Base-by-base conservation (phyloP, 139 green algal genomes). In the Pleodorina starrii region DNA sequence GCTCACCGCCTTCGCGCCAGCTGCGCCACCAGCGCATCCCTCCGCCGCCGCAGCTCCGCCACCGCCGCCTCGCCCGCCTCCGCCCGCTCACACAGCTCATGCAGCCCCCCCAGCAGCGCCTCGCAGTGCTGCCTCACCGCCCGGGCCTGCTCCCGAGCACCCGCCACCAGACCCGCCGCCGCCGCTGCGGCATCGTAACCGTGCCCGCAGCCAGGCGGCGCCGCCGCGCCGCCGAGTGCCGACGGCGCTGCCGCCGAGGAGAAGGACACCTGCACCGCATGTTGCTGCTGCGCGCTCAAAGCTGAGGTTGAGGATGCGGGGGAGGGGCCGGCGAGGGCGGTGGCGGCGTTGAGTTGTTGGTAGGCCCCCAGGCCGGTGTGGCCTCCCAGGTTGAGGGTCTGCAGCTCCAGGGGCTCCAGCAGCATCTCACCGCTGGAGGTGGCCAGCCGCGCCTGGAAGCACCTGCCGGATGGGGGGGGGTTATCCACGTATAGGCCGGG, bases 351-450 rank as follows among this genome's bases (percentile, higher is more conserved):
- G 63, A 92, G 76, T 75, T 77, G 21, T 17, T 72, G 38, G 63
- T 90, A 92, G n/a, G 78, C 50, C 19, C 57, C 59, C 66, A 80
- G 76, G 12, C 84, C 88, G 19, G 88, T 83, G 50, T 60, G 68
- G 4, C 50, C 60, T 1, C 84, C 84, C 6, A 92, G 51, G 75
- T 92, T 92, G 29, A 80, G 82, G 7, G 88, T 71, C 29, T 46
- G 36, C 25, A 92, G 48, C 69, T 90, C 77, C 27, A 92, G 23
- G 6, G 84, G 66, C 14, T 85, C 51, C 35, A 92, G 59, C 23
- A 87, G 43, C 25, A 87, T 76, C 16, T 90, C 82, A 14, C 81
- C 44, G 2, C 46, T 43, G 5, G 43, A 27, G 21, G 3, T 21
- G 1, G 82, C 19, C 42, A 63, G 66, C 0, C 82, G 82, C 19